Base-by-base conservation (phyloP, 2,329 filamentous ascomycete genomes). In the Colletotrichum salicis region DNA sequence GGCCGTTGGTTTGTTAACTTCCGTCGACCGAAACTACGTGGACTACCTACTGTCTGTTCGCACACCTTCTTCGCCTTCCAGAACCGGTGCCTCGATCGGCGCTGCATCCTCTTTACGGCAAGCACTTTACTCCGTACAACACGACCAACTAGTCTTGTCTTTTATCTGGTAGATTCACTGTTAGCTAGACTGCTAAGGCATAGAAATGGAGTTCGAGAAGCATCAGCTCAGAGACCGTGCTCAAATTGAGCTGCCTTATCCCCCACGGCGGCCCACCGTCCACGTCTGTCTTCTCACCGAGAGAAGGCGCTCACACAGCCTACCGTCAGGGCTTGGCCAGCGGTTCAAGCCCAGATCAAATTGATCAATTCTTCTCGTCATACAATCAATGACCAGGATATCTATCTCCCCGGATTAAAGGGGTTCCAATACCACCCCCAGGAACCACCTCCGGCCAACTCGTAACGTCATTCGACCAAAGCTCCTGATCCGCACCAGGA, bases 401-500 rank as follows among this genome's bases (percentile, higher is more conserved):
- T 55, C 15, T 60, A 64, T 56, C 66, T 71, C 65, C 54, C 59
- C 65, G 24, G 65, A 64, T 68, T 51, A 48, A 71, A 60, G 59
- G 65, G 58, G 69, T 41, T 55, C 33, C 15, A 71, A 64, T 60
- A n/a, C 33, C 24, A 69, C 59, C 48, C 19, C 59, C 33, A 60
- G 35, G 58, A 64, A 64, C 24, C 59, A 57, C 67, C 19, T 64
- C 48, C 35, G 27, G 51, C 19, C 45, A 37, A 56, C 19, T 29
- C 45, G 65, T 71, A 65, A 69, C 69, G 66, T 69, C 69, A 71
- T 64, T 68, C 57, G 24, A 33, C 33, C 37, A 45, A 45, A 48
- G 33, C 54, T 27, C 27, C 35, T 69, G 65, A 64, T 71, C 54
- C 45, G 59, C 54, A 27, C 59, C 65, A 51, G 59, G 59, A 64